A percentile compares a stretch with the other conserved stretches of the same genome.
phyloP scores from a whole-genome alignment of 352 stramenopile genomes.

The Globisporangium rhizosaccharum region DNA sequence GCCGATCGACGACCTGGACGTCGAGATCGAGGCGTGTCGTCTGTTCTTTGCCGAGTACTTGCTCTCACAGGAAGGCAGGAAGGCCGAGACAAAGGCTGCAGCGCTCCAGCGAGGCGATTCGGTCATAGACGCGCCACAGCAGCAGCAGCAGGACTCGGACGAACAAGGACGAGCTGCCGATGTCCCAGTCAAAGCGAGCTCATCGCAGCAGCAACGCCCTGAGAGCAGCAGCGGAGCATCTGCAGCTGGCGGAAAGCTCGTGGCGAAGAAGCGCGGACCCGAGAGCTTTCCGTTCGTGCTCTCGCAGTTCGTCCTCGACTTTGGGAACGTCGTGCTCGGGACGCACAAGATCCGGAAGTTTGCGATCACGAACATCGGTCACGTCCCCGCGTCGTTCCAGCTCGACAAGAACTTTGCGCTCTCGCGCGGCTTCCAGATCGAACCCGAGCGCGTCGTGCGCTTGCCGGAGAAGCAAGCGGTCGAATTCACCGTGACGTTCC shows the following conservation, averaged over 20 bases:
- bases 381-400: constrained; percentile 81
- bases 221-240: constrained; percentile 2
- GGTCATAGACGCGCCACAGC: not conserved
- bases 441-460: constrained; percentile 91
- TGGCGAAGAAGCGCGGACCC: constrained; percentile 19
- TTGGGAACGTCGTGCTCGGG: constrained; percentile 91
- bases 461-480: constrained; percentile 86
- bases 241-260: constrained; percentile 7
- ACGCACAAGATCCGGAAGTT: constrained; percentile 92
- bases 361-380: constrained; percentile 88
- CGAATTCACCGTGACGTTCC: constrained; percentile 90
- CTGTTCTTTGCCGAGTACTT: constrained; percentile 88
- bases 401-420: constrained; percentile 91
- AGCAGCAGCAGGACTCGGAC: constrained; percentile 4
- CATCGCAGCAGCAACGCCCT: not conserved
- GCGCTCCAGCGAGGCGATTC: not conserved
- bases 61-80: constrained; percentile 39
- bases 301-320: constrained; percentile 90
- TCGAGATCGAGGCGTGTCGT: constrained; percentile 80
- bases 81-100: constrained; percentile 5
- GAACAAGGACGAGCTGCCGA: not conserved
- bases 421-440: constrained; percentile 86
- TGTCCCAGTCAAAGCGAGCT: not conserved
- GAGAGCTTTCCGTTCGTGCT: constrained; percentile 75
- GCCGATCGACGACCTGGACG: constrained; percentile 59